Percentiles rank a stretch among this genome's conserved stretches.
Evolutionary conservation across 371 early-diverging fungal genomes (phyloP).

Genomic region (Mortierella sp.): DNA sequence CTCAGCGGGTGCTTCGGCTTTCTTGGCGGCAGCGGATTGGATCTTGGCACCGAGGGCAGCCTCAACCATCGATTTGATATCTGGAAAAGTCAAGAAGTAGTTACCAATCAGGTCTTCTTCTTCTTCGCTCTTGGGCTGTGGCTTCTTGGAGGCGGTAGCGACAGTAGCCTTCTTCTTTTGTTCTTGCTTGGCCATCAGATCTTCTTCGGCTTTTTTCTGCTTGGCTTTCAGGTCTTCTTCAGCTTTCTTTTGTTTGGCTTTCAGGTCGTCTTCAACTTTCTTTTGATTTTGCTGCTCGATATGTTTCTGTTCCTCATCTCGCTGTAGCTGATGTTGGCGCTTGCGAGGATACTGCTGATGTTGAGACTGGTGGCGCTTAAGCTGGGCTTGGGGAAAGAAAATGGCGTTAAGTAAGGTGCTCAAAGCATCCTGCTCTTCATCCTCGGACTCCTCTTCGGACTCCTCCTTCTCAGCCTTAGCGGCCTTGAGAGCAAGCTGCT

Average conservation of each 20-base stretch:
- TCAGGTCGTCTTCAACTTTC: conserved; percentile 10
- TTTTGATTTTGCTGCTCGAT: conserved; percentile 21
- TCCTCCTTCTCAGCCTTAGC: no score
- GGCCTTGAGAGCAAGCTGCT: conserved; percentile 10
- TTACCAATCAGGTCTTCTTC: conserved; percentile 40
- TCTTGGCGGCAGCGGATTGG: conserved; percentile 6
- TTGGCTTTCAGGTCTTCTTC: neutral
- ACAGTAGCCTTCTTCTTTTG: conserved; percentile 7
- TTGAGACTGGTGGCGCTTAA: conserved; percentile 37
- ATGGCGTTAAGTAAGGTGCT: conserved; percentile 26
- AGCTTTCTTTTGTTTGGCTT: conserved; percentile 8
- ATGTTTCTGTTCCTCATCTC: conserved; percentile 14
- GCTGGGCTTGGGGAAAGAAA: conserved; percentile 37
- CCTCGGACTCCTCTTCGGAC: neutral
- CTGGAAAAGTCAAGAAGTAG: conserved; percentile 42
- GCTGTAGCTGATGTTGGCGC: conserved; percentile 27
- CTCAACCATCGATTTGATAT: conserved; percentile 42
- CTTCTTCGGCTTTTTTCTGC: conserved; percentile 8
- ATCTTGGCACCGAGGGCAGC: conserved; percentile 36
- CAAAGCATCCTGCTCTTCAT: neutral
- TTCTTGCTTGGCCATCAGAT: conserved; percentile 14
- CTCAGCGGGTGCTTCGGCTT: neutral
- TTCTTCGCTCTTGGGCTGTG: conserved; percentile 1
- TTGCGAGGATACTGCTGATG: conserved; percentile 37
- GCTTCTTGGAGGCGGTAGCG: conserved; percentile 8